phyloP scores from a whole-genome alignment of 164 flowering plant genomes.

The Chloranthus sessilifolius region DNA sequence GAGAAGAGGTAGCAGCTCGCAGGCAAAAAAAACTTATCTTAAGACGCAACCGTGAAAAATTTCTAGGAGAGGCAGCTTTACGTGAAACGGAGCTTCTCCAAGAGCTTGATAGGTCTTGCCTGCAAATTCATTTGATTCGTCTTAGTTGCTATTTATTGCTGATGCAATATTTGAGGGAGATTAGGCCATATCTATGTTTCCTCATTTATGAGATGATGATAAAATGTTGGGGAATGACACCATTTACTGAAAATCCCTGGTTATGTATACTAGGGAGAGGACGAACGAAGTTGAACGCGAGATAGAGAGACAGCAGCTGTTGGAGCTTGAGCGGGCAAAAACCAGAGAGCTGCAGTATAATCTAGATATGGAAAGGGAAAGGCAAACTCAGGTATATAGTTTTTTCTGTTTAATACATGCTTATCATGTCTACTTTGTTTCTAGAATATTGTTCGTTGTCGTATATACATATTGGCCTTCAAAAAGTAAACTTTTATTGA shows the following conservation, averaged over 20 bases:
- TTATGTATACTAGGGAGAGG: constrained; percentile 62
- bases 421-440: too few species aligned
- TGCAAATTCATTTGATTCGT: constrained; percentile 3
- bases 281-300: constrained; percentile 63
- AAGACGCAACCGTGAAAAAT: constrained; percentile 61
- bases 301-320: constrained; percentile 67
- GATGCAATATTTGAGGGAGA: too few species aligned
- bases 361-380: constrained; percentile 91
- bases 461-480: too few species aligned
- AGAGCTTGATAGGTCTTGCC: constrained; percentile 71
- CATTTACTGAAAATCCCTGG: constrained; percentile 4
- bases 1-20: constrained; percentile 66
- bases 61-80: constrained; percentile 71
- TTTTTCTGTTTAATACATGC: too few species aligned
- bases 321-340: constrained; percentile 81
- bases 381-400: constrained; percentile 84
- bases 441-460: too few species aligned
- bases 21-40: constrained; percentile 60
- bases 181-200: too few species aligned
- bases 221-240: too few species aligned
- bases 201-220: too few species aligned
- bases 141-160: too few species aligned
- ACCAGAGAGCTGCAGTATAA: constrained; percentile 79
- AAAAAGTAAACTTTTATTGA: too few species aligned
- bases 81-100: constrained; percentile 71